Evolutionary conservation across 164 flowering plant genomes (phyloP), one percentile per base, ranked within the genome.

Genomic region (Magnolia sinica): DNA sequence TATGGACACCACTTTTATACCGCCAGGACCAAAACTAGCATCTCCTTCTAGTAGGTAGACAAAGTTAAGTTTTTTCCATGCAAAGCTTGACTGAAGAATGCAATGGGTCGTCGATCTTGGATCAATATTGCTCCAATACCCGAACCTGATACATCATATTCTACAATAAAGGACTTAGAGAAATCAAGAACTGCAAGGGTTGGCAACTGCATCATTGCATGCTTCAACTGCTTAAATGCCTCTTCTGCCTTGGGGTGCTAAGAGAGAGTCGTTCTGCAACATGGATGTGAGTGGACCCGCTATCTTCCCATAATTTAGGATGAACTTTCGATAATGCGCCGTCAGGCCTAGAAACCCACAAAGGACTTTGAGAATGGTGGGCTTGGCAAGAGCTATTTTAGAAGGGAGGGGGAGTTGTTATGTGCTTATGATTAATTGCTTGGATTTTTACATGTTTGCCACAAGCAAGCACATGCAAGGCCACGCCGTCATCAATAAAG

Each of bases 1-100:
- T 72, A 72, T 9, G 13, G 19, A 18, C 74, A 4, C 74, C 74
- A 72, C 31, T 52, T 52, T 11, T 72, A 1, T 22, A 52, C 74
- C 0, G 64, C 11, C 20, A 50, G 63, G 45, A 37, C 7, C 45
- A 37, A 37, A 37, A 7, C 7, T 37, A 37, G 45, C 45, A 37
- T 37, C 45, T 22, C 63, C 22, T 37, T 70, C 8, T 70, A 7
- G 31, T 70, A 45, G 50, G 55, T 45, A 2, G 7, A 70, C 20
- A 61, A 70, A 18, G 18, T 4, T 3, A 29, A 70, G 20, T 19
- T 70, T 18, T 29, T 45, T 14, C 7, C 72, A 45, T 29, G 0
- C 50, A 70, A 45, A 18, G 72, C 72, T 29, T 29, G 24, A 37
- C 55, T 70, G 16, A 70, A 45, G 37, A 22, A 29, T 9, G 72